phyloP scores from a whole-genome alignment of 75 land plant genomes.

The Cupressus sempervirens region DNA sequence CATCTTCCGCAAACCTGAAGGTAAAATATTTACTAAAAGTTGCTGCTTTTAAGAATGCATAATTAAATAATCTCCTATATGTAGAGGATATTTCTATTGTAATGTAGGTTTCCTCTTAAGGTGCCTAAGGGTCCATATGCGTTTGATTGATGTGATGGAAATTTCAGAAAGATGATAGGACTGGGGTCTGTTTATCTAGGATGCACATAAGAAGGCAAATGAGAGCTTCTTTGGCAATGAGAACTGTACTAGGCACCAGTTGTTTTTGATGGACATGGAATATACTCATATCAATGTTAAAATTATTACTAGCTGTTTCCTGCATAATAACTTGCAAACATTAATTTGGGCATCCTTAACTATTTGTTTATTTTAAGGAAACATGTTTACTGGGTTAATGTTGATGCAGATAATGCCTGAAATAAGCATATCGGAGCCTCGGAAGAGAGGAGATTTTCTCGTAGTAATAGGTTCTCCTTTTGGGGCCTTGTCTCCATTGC shows the following conservation, averaged over 20 bases:
- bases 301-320: not conserved
- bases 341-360: not conserved
- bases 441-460: slow-evolving; percentile 64
- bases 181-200: not conserved
- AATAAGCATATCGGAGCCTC: slow-evolving; percentile 31
- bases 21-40: slow-evolving; percentile 19
- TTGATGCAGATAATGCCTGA: slow-evolving; percentile 23
- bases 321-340: not conserved
- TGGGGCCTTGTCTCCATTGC: slow-evolving; percentile 83
- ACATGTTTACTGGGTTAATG: slow-evolving; percentile 11
- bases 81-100: not conserved
- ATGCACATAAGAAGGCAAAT: not conserved
- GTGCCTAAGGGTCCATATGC: not conserved
- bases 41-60: not conserved
- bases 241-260: not conserved
- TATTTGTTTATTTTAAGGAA: not conserved
- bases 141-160: not conserved
- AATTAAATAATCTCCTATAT: not conserved
- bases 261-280: slow-evolving; percentile 3
- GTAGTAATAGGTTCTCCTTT: slow-evolving; percentile 91
- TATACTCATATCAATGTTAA: not conserved
- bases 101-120: not conserved
- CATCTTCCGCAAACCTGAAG: slow-evolving; percentile 15
- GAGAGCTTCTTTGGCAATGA: not conserved
- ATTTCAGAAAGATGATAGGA: not conserved